A percentile compares a stretch with the other conserved stretches of the same genome.
phyloP scores from a whole-genome alignment of 768 basidiomycete genomes.

The Cystobasidium tubakii region DNA sequence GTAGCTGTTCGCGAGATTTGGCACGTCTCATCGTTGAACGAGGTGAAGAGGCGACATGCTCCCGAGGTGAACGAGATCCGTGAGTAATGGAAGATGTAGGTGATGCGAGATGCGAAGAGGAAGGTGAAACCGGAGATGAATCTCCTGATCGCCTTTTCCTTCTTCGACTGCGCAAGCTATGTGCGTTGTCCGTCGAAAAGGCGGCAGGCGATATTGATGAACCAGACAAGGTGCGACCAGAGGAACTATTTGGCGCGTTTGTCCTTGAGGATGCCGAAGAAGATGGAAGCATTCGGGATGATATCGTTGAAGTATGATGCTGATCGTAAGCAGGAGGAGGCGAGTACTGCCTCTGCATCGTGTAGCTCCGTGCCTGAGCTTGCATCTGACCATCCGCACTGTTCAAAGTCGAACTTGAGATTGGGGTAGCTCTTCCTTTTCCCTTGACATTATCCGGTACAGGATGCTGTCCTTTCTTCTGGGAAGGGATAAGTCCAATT shows the following conservation, averaged over 20 bases:
- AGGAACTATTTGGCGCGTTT: too few species aligned
- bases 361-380: neutral
- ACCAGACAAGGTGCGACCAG: too few species aligned
- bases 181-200: too few species aligned
- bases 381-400: neutral
- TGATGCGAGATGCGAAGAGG: neutral
- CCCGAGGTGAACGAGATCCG: neutral
- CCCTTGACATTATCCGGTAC: slow-evolving; percentile 11
- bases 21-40: slow-evolving; percentile 14
- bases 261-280: too few species aligned
- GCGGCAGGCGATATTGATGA: too few species aligned
- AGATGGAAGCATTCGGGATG: too few species aligned
- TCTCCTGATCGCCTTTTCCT: too few species aligned
- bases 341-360: slow-evolving; percentile 1
- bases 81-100: neutral
- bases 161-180: too few species aligned
- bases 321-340: slow-evolving; percentile 27
- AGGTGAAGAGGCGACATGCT: slow-evolving; percentile 21
- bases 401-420: too few species aligned
- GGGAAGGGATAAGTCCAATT: neutral
- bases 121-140: neutral
- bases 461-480: neutral
- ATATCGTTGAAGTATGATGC: neutral
- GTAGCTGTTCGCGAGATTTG: slow-evolving; percentile 1
- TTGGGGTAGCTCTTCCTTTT: slow-evolving; percentile 24